A percentile compares a stretch with the other conserved stretches of the same genome.
Conservation (phyloP, 306 rosid genomes). For the Quercus ilex region DNA sequence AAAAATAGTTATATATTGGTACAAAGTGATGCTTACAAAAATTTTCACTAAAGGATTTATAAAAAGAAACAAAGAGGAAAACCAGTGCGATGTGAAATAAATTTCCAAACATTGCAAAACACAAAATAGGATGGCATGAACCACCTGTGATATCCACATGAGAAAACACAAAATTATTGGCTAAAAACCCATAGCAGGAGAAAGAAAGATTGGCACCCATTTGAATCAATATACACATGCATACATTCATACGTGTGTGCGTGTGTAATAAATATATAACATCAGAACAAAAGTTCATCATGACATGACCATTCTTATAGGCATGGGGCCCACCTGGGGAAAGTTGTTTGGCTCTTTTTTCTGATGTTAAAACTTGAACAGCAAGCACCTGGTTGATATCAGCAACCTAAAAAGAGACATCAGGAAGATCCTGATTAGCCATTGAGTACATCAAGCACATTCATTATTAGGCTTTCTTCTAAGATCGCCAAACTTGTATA, state of each 20-base stretch:
- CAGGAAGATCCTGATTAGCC: conserved; percentile 15
- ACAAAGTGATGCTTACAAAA: no score
- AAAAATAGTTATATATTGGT: no score
- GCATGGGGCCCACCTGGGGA: conserved; percentile 66
- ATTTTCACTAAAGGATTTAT: no score
- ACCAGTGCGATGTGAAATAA: neutral
- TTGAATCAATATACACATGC: neutral
- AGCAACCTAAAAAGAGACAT: conserved; percentile 63
- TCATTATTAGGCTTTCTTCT: neutral
- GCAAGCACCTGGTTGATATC: conserved; percentile 85
- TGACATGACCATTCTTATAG: conserved; percentile 19
- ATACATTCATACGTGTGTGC: no score
- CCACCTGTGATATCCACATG: neutral
- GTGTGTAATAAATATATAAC: neutral
- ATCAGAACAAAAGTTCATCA: conserved; percentile 19
- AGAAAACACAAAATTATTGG: neutral
- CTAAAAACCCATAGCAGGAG: neutral
- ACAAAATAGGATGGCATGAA: neutral
- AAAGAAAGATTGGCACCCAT: neutral
- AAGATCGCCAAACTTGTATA: neutral
- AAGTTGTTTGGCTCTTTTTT: conserved; percentile 62
- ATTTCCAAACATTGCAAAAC: neutral
- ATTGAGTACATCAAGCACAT: neutral
- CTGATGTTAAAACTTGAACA: conserved; percentile 74
- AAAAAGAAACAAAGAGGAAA: no score